A percentile compares a stretch with the other conserved stretches of the same genome.
phyloP scores from a whole-genome alignment of 345 rosid species.

The Populus pruinosa region DNA sequence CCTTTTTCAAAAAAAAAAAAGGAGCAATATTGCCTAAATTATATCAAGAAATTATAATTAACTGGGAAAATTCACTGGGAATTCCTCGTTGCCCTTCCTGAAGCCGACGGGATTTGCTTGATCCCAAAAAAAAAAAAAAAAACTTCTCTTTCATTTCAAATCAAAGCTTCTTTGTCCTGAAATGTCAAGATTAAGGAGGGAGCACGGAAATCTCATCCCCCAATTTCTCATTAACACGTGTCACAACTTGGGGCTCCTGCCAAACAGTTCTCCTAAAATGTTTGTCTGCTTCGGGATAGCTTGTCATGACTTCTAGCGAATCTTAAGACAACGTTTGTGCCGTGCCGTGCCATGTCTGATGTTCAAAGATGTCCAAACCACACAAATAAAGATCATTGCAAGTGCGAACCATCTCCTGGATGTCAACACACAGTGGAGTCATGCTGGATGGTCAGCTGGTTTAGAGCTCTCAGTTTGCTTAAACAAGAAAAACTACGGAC shows the following conservation, averaged over 20 bases:
- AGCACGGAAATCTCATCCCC: too few species aligned
- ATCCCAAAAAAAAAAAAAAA: neutral
- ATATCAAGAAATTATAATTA: too few species aligned
- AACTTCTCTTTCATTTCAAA: neutral
- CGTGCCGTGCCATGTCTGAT: neutral
- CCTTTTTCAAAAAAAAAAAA: too few species aligned
- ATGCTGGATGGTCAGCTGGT: too few species aligned
- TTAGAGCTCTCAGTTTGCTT: too few species aligned
- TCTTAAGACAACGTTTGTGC: neutral
- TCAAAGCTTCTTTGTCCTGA: neutral
- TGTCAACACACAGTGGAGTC: too few species aligned
- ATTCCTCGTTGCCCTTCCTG: neutral
- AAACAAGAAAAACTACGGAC: too few species aligned
- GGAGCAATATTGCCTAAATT: too few species aligned
- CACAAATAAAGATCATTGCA: too few species aligned
- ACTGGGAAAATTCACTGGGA: neutral
- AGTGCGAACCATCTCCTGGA: too few species aligned
- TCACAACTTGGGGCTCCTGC: neutral
- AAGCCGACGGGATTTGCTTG: neutral
- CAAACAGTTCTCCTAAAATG: neutral
- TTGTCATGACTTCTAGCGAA: neutral
- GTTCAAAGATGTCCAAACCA: neutral
- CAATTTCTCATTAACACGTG: too few species aligned
- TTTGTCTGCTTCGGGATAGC: neutral
- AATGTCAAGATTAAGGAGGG: neutral